Evolutionary conservation across 1,139 yeast species (phyloP).

Genomic region (Suhomyces terraborum): DNA sequence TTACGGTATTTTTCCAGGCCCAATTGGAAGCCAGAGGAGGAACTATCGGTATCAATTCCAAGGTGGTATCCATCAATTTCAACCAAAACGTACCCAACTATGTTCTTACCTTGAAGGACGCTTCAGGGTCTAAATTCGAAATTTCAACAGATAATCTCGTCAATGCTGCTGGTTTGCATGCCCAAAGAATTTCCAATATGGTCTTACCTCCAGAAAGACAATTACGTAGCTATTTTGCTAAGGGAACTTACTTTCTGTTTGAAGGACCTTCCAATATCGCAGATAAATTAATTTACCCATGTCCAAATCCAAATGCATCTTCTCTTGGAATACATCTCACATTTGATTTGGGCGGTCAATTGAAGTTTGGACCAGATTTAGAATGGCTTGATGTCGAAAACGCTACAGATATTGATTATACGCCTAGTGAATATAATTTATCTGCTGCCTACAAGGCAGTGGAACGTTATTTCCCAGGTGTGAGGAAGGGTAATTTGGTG

Average conservation of each 20-base stretch:
- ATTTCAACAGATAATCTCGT: conserved; percentile 61
- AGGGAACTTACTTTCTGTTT: conserved; percentile 75
- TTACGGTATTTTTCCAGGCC: conserved; percentile 60
- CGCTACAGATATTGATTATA: conserved; percentile 44
- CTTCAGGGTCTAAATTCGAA: conserved; percentile 38
- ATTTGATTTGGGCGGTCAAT: conserved; percentile 75
- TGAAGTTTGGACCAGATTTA: conserved; percentile 85
- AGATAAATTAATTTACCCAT: conserved; percentile 67
- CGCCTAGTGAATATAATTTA: conserved; percentile 50
- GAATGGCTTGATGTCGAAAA: conserved; percentile 64
- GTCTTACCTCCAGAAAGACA: conserved; percentile 66
- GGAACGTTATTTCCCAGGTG: conserved; percentile 59
- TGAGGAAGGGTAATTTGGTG: conserved; percentile 51
- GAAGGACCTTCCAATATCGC: conserved; percentile 23
- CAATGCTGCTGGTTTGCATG: conserved; percentile 79
- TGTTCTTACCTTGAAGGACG: conserved; percentile 34
- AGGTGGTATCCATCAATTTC: conserved; percentile 49
- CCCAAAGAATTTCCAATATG: conserved; percentile 68
- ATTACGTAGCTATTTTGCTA: conserved; percentile 65
- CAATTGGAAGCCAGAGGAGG: conserved; percentile 58
- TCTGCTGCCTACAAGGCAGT: conserved; percentile 62
- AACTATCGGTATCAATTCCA: conserved; percentile 63
- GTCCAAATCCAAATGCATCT: conserved; percentile 70
- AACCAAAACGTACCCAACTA: conserved; percentile 25
- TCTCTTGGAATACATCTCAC: conserved; percentile 89